phyloP scores from a whole-genome alignment of 495 filamentous ascomycete species.

The Neurospora terricola region DNA sequence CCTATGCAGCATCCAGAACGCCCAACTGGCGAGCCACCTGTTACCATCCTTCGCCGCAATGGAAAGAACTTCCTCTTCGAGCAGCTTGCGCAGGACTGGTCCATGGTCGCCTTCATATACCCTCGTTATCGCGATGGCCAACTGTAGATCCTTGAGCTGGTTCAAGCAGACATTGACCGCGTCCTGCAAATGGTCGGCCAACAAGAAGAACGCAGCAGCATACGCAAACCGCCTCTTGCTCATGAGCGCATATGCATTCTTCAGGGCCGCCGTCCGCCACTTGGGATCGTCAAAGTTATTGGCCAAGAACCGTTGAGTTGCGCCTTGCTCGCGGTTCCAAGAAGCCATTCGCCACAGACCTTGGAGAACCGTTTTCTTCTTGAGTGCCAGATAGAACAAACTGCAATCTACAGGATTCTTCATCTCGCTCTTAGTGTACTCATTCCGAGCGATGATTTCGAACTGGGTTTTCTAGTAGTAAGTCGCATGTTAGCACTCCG shows the following conservation, averaged over 20 bases:
- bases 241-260: constrained; percentile 96
- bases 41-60: constrained; percentile 74
- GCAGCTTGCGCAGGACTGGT: constrained; percentile 57
- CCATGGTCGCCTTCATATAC: constrained; percentile 84
- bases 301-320: constrained; percentile 64
- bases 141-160: constrained; percentile 77
- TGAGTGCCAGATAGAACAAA: constrained; percentile 80
- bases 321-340: constrained; percentile 77
- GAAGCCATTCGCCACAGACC: constrained; percentile 93
- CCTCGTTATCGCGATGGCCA: constrained; percentile 81
- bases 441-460: constrained; percentile 80
- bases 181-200: constrained; percentile 77
- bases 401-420: constrained; percentile 93
- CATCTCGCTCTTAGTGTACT: constrained; percentile 80
- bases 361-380: constrained; percentile 84
- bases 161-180: constrained; percentile 76
- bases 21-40: constrained; percentile 92
- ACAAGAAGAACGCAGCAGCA: constrained; percentile 89
- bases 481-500: not conserved
- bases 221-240: constrained; percentile 90
- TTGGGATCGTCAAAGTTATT: constrained; percentile 81
- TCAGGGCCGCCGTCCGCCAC: constrained; percentile 85
- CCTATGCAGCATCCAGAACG: constrained; percentile 83
- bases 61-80: constrained; percentile 71
- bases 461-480: constrained; percentile 61